Evolutionary conservation across 805 yeast genomes (phyloP).

Genomic region (Monosporozyma aerobia): DNA sequence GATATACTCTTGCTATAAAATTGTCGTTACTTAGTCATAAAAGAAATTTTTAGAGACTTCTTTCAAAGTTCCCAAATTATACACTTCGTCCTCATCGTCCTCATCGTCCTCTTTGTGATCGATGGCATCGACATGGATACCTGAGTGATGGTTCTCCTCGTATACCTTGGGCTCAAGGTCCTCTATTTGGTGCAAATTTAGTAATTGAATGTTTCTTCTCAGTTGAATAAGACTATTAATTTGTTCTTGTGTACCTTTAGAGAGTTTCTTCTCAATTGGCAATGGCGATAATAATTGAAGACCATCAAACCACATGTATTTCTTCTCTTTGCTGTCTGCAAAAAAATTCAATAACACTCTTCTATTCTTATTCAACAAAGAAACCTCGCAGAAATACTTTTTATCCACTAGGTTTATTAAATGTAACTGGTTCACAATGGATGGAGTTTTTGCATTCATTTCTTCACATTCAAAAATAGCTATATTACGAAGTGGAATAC

Average conservation of each 20-base stretch:
- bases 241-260: conserved; percentile 38
- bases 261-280: conserved; percentile 23
- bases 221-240: conserved; percentile 36
- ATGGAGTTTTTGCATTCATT: conserved; percentile 27
- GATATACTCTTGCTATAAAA: background rate
- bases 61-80: conserved; percentile 19
- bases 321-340: conserved; percentile 59
- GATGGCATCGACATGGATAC: background rate
- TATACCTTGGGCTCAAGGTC: background rate
- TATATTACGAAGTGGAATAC: conserved; percentile 46
- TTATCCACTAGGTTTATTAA: conserved; percentile 52
- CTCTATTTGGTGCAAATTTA: conserved; percentile 32
- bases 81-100: conserved; percentile 18
- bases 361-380: conserved; percentile 36
- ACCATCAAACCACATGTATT: conserved; percentile 74
- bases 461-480: conserved; percentile 42
- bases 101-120: conserved; percentile 4
- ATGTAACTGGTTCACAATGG: conserved; percentile 17
- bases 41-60: conserved; percentile 18
- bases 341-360: conserved; percentile 47
- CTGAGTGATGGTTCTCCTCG: background rate
- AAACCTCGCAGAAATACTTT: conserved; percentile 47
- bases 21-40: conserved; percentile 15
- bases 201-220: conserved; percentile 41
- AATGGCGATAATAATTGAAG: conserved; percentile 40